Percentiles rank a stretch among this genome's conserved stretches.
Conservation (phyloP, 2,329 filamentous ascomycete species). For the Alternaria burnsii region DNA sequence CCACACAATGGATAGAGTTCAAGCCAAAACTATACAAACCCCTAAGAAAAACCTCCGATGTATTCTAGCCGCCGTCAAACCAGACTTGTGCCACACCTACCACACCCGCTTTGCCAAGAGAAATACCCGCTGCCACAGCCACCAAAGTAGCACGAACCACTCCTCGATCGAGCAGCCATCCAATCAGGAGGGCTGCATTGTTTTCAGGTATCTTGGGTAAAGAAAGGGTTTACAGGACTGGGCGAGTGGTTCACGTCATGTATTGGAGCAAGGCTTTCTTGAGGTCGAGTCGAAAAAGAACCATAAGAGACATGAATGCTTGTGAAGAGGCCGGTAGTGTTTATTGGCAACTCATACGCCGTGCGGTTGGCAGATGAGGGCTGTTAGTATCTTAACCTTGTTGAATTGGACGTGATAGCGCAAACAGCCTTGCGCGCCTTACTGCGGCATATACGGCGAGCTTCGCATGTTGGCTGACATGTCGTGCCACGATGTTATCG, state of each 20-base stretch:
- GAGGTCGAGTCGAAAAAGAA: no score
- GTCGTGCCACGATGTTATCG: slow-evolving; percentile 11
- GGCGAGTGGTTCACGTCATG: slow-evolving; percentile 1
- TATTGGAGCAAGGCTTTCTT: slow-evolving; percentile 1
- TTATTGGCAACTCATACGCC: neutral
- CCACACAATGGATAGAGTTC: neutral
- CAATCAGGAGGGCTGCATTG: neutral
- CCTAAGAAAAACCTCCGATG: neutral
- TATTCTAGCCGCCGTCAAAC: slow-evolving; percentile 1
- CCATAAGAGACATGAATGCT: neutral
- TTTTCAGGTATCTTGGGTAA: neutral
- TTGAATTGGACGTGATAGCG: neutral
- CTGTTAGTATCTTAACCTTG: neutral
- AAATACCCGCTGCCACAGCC: slow-evolving; percentile 28
- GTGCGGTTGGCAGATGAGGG: neutral
- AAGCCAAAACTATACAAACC: neutral
- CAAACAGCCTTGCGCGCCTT: slow-evolving; percentile 4
- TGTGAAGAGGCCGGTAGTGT: neutral
- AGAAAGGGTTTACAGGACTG: neutral
- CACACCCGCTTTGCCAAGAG: slow-evolving; percentile 17
- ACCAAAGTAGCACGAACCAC: slow-evolving; percentile 17
- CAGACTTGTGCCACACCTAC: neutral
- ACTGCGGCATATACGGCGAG: neutral
- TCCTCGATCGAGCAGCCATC: neutral
- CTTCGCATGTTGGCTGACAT: neutral